phyloP scores from a whole-genome alignment of 441 rosid genomes.

The Eutrema salsugineum region DNA sequence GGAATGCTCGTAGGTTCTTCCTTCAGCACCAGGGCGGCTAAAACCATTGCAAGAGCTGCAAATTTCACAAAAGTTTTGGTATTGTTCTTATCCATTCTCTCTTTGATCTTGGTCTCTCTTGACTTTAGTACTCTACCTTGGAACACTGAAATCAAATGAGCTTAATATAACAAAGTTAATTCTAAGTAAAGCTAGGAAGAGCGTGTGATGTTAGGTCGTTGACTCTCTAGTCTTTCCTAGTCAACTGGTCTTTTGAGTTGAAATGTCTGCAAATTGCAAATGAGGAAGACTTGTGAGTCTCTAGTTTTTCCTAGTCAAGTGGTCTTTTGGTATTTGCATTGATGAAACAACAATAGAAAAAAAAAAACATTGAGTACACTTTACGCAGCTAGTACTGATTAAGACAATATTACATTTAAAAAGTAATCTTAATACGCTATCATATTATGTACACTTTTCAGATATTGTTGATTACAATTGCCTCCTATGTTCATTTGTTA shows the following conservation, averaged over 20 bases:
- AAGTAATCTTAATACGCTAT: not conserved
- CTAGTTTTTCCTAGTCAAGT: no score
- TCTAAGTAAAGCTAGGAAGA: not conserved
- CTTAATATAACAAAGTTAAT: not conserved
- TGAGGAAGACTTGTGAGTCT: not conserved
- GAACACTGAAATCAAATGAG: not conserved
- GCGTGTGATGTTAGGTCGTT: conserved; percentile 5
- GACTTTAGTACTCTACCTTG: not conserved
- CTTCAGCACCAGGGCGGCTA: conserved; percentile 13
- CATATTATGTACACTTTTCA: not conserved
- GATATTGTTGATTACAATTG: no score
- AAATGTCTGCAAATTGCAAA: not conserved
- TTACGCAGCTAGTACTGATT: not conserved
- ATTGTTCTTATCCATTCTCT: conserved; percentile 20
- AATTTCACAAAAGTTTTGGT: conserved; percentile 9
- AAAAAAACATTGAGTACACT: not conserved
- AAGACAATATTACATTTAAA: not conserved
- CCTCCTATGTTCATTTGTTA: no score
- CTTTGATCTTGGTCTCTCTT: not conserved
- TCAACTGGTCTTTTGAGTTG: not conserved
- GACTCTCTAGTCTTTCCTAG: conserved; percentile 8
- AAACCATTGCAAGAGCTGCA: conserved; percentile 14
- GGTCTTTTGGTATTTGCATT: no score
- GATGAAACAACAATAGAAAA: not conserved
- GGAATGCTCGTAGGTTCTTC: conserved; percentile 20